Evolutionary conservation across 495 filamentous ascomycete genomes (phyloP).

Genomic region (Xylaria flabelliformis): DNA sequence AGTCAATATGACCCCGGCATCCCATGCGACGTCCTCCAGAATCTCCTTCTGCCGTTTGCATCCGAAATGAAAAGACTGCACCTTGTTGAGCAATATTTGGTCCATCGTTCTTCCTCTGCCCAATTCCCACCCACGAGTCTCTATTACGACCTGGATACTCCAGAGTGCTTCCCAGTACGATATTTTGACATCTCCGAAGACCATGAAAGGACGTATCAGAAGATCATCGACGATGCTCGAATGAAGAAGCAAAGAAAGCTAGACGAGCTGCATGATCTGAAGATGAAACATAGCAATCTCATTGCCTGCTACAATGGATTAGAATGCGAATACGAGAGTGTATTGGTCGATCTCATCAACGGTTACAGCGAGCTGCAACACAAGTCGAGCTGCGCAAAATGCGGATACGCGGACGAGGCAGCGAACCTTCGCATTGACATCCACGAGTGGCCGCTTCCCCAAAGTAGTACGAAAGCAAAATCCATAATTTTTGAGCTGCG

Average conservation of each 20-base stretch:
- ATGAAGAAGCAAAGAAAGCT: constrained; percentile 47
- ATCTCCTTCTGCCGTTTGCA: constrained; percentile 55
- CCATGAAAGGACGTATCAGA: constrained; percentile 47
- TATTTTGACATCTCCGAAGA: constrained; percentile 57
- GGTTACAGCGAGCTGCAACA: constrained; percentile 23
- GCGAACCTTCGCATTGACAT: constrained; percentile 53
- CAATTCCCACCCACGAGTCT: constrained; percentile 28
- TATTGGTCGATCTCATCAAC: constrained; percentile 25
- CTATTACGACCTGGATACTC: constrained; percentile 42
- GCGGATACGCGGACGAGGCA: constrained; percentile 35
- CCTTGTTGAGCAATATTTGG: constrained; percentile 58
- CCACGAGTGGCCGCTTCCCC: constrained; percentile 69
- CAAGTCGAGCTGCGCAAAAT: constrained; percentile 41
- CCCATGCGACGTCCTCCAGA: constrained; percentile 48
- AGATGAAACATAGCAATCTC: constrained; percentile 44
- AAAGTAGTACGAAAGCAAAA: constrained; percentile 42
- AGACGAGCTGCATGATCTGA: constrained; percentile 47
- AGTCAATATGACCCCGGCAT: constrained; percentile 60
- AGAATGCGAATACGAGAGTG: constrained; percentile 43
- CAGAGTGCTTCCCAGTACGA: constrained; percentile 56
- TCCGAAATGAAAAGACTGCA: constrained; percentile 59
- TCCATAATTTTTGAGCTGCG: constrained; percentile 64
- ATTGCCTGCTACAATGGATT: constrained; percentile 29
- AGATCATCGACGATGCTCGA: constrained; percentile 51
- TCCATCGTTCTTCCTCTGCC: constrained; percentile 33